A percentile compares a stretch with the other conserved stretches of the same genome.
Evolutionary conservation across 2,329 filamentous ascomycete species (phyloP).

Genomic region (Colletotrichum costaricense): DNA sequence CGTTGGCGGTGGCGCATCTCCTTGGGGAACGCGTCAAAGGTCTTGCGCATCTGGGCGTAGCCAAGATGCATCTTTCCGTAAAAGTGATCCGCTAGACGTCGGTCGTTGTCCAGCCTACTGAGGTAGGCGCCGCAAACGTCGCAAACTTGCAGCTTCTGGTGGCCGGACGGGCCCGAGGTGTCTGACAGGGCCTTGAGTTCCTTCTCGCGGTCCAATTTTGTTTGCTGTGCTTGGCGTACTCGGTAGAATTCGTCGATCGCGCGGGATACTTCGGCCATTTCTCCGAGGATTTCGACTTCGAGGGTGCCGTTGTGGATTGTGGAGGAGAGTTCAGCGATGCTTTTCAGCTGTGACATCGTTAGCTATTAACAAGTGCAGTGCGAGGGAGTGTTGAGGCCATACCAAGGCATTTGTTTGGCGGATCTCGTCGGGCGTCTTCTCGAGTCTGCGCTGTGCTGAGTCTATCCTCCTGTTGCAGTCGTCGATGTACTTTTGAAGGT

Average conservation of each 20-base stretch:
- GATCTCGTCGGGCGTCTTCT: slow-evolving; percentile 99
- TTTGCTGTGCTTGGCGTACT: slow-evolving; percentile 81
- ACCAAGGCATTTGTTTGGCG: slow-evolving; percentile 90
- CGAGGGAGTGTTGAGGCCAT: slow-evolving; percentile 21
- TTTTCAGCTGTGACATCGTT: slow-evolving; percentile 69
- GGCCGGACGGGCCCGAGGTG: slow-evolving; percentile 90
- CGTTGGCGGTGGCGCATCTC: slow-evolving; percentile 81
- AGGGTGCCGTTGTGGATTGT: slow-evolving; percentile 85
- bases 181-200: slow-evolving; percentile 93
- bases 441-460: slow-evolving; percentile 85
- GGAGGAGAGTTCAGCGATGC: slow-evolving; percentile 82
- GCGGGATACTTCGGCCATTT: slow-evolving; percentile 81
- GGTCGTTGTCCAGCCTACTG: slow-evolving; percentile 91
- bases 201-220: slow-evolving; percentile 85
- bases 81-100: slow-evolving; percentile 94
- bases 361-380: slow-evolving; percentile 38
- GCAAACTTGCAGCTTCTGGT: slow-evolving; percentile 98
- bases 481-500: slow-evolving; percentile 96
- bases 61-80: slow-evolving; percentile 99
- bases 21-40: slow-evolving; percentile 85
- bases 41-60: slow-evolving; percentile 98
- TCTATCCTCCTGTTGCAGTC: slow-evolving; percentile 97
- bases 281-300: slow-evolving; percentile 87
- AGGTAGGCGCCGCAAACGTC: slow-evolving; percentile 98
- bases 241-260: slow-evolving; percentile 91